Evolutionary conservation across 2,329 filamentous ascomycete species (phyloP), one percentile per base, ranked within the genome.

Genomic region (Biscogniauxia mediterranea): DNA sequence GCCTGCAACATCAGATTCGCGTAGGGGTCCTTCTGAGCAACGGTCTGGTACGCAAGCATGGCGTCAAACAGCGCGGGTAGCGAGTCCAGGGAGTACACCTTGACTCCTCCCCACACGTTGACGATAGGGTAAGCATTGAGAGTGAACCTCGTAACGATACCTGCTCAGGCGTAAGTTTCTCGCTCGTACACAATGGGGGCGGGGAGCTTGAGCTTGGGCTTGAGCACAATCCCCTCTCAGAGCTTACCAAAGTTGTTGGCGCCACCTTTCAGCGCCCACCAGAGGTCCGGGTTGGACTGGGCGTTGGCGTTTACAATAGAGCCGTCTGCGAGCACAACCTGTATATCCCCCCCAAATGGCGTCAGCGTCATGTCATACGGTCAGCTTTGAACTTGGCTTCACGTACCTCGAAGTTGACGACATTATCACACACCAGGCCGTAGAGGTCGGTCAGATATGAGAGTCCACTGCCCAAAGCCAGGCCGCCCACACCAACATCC

Each of bases 291-390:
- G 59, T 73, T 66, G 17, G 62, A 66, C 11, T 64, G 25, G 19
- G 57, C 60, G 50, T 70, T 72, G 28, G 69, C 73, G 42, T 69
- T 67, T 2, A 65, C 60, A 53, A 74, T 63, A 7, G 62, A 59
- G 21, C 73, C 73, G 50, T 69, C 60, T 3, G 73, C 71, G n/a
- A 76, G 66, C 11, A 77, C 69, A 38, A 75, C 68, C 65, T 70
- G 59, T 25, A 55, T 26, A 60, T 51, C 20, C 38, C 20, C 38
- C 17, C 28, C 28, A 32, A 58, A 61, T 61, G 21, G 26, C 32
- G 59, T 66, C 50, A 66, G 57, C 64, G 42, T 57, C 8, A 46
- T 28, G 19, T 17, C 19, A 51, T 23, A 57, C 54, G 28, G 13
- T 54, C 50, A 19, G 15, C 17, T 15, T 15, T 42, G 38, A 46